Evolutionary conservation across 352 stramenopile species (phyloP).

Genomic region (Pythium dissotocum): DNA sequence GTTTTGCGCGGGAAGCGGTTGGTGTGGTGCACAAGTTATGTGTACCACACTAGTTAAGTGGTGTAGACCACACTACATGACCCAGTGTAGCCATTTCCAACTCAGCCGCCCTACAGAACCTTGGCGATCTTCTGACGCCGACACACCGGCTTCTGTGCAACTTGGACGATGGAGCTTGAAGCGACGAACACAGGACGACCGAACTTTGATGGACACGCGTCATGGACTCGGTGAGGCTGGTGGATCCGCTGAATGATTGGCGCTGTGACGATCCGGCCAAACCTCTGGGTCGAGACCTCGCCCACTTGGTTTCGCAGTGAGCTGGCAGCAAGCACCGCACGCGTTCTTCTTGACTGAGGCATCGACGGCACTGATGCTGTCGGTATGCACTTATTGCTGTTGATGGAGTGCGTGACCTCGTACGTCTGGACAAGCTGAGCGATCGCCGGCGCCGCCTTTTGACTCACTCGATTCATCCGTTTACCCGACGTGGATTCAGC

Average conservation of each 20-base stretch:
- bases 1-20: slow-evolving; percentile 26
- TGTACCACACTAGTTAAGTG: slow-evolving; percentile 16
- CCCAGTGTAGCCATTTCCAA: slow-evolving; percentile 9
- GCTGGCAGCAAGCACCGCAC: not conserved
- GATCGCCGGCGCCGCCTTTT: not conserved
- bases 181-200: slow-evolving; percentile 6
- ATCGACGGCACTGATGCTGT: not conserved
- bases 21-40: slow-evolving; percentile 6
- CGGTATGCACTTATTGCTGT: not conserved
- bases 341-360: not conserved
- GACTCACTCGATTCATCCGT: too few species aligned
- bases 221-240: not conserved
- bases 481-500: too few species aligned
- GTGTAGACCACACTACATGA: slow-evolving; percentile 15
- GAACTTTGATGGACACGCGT: not conserved
- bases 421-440: not conserved
- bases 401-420: not conserved
- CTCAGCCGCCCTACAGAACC: too few species aligned
- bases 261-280: not conserved
- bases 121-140: not conserved
- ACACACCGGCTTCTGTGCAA: not conserved
- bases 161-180: slow-evolving; percentile 5
- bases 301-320: not conserved
- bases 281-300: not conserved
- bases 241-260: slow-evolving; percentile 9